These are phyloP conservation scores for Cladosporium austrohemisphaericum DNA, from an alignment of 2,329 filamentous ascomycete species.

Conservation along the genomic window DNA sequence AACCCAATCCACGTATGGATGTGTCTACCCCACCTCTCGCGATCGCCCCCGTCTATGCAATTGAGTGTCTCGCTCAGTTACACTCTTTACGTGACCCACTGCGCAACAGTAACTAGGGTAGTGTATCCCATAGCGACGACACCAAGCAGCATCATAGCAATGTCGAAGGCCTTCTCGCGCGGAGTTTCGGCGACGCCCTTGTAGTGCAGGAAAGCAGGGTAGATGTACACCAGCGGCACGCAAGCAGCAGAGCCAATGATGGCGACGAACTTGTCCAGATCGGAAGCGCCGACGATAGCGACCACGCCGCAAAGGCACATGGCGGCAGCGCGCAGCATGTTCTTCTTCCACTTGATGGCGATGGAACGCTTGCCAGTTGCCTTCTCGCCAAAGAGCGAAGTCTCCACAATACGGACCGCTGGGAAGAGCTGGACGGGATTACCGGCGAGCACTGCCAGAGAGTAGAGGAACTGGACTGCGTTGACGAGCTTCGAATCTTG, in stretches of 20 bases:
- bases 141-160: constrained; percentile 61
- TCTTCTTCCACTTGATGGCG: constrained; percentile 73
- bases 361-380: constrained; percentile 62
- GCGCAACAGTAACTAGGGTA: constrained; percentile 52
- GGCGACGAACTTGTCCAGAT: constrained; percentile 71
- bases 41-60: too few relatives aligned
- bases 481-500: constrained; percentile 70
- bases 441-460: constrained; percentile 67
- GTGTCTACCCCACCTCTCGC: too few relatives aligned
- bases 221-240: constrained; percentile 73
- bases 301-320: constrained; percentile 59
- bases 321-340: constrained; percentile 57
- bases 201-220: constrained; percentile 68
- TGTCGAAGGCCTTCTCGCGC: constrained; percentile 56
- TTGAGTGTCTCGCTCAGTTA: too few relatives aligned
- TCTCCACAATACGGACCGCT: constrained; percentile 67
- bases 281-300: constrained; percentile 61
- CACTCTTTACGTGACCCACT: constrained; percentile 27
- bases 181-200: constrained; percentile 59
- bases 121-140: constrained; percentile 68
- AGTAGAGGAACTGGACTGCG: constrained; percentile 70
- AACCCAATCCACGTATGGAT: too few relatives aligned
- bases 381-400: constrained; percentile 61
- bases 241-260: constrained; percentile 71
- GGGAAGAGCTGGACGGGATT: constrained; percentile 74